These are phyloP conservation scores for Harringtonia aguacate DNA, from an alignment of 2,329 filamentous ascomycete species.

Conservation along the genomic window DNA sequence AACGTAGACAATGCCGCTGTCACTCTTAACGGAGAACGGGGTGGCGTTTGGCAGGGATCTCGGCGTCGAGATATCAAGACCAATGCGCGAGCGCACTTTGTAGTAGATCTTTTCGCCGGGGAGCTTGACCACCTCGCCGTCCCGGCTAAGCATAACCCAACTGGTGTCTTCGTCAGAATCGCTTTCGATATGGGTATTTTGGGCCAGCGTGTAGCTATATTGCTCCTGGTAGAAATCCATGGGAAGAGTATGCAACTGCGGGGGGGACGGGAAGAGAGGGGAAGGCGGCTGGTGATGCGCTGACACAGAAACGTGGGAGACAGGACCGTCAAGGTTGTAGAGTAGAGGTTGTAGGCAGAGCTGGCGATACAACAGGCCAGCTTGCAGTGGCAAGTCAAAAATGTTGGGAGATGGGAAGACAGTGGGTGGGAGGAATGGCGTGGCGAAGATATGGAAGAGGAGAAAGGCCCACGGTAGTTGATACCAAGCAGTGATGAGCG, in stretches of 20 bases:
- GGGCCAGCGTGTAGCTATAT: constrained; percentile 29
- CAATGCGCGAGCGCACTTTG: constrained; percentile 69
- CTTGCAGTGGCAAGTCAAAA: too few relatives aligned
- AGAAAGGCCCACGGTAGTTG: constrained; percentile 1
- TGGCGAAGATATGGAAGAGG: not conserved
- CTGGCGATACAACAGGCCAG: not conserved
- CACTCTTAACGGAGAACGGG: constrained; percentile 60
- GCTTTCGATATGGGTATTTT: constrained; percentile 23
- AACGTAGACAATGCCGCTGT: constrained; percentile 65
- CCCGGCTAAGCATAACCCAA: constrained; percentile 86
- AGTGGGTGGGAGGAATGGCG: too few relatives aligned
- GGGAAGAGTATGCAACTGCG: too few relatives aligned
- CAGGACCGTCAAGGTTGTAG: too few relatives aligned
- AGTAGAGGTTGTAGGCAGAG: not conserved
- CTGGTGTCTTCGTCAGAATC: constrained; percentile 46
- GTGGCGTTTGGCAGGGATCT: constrained; percentile 53
- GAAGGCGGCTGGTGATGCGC: not conserved
- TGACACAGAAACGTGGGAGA: too few relatives aligned
- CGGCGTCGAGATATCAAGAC: constrained; percentile 62
- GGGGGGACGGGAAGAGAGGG: constrained; percentile 4
- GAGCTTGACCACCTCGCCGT: constrained; percentile 67
- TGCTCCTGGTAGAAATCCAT: constrained; percentile 15
- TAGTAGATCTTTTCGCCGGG: constrained; percentile 75
- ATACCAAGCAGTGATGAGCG: not conserved
- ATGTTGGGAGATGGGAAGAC: too few relatives aligned